Evolutionary conservation across 495 filamentous ascomycete species (phyloP).

Genomic region (Xylaria intraflava): DNA sequence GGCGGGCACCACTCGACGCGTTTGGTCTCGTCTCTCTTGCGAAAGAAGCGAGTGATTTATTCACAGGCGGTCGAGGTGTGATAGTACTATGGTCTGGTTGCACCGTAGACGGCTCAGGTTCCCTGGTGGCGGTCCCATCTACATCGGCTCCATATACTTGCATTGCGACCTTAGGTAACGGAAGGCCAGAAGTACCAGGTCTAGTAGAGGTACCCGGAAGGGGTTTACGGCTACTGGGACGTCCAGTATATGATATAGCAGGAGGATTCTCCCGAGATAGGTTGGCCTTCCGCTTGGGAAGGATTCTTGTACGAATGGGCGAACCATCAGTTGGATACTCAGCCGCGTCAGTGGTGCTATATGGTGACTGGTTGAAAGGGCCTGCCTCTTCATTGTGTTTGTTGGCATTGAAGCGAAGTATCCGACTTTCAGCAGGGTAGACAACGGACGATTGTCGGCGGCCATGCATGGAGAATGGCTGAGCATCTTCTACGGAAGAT

Average conservation of each 20-base stretch:
- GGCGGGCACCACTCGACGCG: conserved; percentile 18
- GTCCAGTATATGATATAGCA: not conserved
- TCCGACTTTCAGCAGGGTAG: not conserved
- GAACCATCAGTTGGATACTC: not conserved
- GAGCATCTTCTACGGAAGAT: not conserved
- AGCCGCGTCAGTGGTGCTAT: not conserved
- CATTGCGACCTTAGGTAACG: not conserved
- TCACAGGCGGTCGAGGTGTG: not conserved
- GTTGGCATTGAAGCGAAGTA: not conserved
- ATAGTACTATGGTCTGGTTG: not conserved
- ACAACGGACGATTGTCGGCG: not conserved
- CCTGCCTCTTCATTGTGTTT: not conserved
- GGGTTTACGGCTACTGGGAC: not conserved
- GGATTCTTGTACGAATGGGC: not conserved
- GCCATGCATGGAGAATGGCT: not conserved
- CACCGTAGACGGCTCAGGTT: not conserved
- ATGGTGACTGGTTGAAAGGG: not conserved
- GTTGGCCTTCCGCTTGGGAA: not conserved
- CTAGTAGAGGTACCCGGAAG: not conserved
- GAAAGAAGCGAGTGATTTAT: conserved; percentile 8
- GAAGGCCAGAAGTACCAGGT: not conserved
- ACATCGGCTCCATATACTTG: not conserved
- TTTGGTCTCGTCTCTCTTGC: conserved; percentile 4
- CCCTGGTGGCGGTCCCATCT: not conserved
- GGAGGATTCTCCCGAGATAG: not conserved